Conservation (phyloP, 225 moss, liverwort and hornwort species). For the Physcomitrellopsis africana region DNA sequence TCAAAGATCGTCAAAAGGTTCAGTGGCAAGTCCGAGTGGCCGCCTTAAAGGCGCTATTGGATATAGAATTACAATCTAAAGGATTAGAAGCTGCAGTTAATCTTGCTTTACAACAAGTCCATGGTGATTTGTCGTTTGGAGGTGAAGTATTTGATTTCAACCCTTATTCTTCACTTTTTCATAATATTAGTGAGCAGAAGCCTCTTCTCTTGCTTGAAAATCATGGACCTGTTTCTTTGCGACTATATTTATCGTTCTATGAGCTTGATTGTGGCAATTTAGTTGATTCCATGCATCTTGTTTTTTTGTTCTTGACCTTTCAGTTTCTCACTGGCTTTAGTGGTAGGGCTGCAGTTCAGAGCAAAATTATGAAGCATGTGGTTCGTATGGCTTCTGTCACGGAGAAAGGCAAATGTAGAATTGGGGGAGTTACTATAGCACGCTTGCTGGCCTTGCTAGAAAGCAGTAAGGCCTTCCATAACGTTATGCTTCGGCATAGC, state of each 20-base stretch:
- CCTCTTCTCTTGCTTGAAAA: not conserved
- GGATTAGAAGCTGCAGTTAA: conserved; percentile 76
- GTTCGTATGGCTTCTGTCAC: conserved; percentile 58
- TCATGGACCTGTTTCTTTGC: conserved; percentile 5
- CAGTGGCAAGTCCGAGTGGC: conserved; percentile 80
- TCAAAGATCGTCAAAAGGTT: conserved; percentile 55
- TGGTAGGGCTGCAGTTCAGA: conserved; percentile 76
- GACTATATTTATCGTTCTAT: conserved; percentile 9
- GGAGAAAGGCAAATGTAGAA: conserved; percentile 47
- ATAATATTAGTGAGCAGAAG: not conserved
- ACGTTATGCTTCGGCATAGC: conserved; percentile 86
- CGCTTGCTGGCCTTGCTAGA: conserved; percentile 64
- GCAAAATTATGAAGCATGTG: conserved; percentile 86
- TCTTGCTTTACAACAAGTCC: conserved; percentile 72
- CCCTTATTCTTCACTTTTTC: conserved; percentile 5
- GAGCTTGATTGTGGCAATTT: conserved; percentile 18
- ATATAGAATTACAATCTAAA: conserved; percentile 69
- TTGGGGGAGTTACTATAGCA: conserved; percentile 58
- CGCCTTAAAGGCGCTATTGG: conserved; percentile 76
- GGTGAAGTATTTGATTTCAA: conserved; percentile 44
- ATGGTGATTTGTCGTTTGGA: conserved; percentile 69
- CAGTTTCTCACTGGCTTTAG: conserved; percentile 23
- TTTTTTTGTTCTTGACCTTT: conserved; percentile 21
- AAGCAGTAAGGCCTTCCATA: conserved; percentile 62
- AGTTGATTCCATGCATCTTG: conserved; percentile 3